These are phyloP conservation scores for Quercus suber DNA, from an alignment of 306 rosid genomes.

Conservation along the genomic window DNA sequence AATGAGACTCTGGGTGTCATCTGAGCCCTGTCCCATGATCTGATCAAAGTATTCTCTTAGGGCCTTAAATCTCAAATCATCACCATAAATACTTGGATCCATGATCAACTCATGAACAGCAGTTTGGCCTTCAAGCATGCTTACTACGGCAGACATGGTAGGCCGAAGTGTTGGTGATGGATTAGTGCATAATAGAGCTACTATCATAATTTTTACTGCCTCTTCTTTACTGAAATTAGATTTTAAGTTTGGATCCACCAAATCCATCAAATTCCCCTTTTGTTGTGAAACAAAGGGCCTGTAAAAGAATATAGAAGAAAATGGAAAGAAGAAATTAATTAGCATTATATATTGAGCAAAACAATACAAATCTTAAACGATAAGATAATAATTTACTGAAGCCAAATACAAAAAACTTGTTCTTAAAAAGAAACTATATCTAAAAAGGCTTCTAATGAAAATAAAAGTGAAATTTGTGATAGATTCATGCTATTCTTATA, in stretches of 20 bases:
- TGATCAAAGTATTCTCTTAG: conserved; percentile 25
- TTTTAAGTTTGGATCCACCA: conserved; percentile 56
- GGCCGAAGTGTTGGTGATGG: conserved; percentile 54
- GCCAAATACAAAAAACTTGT: too few relatives aligned
- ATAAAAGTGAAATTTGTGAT: neutral
- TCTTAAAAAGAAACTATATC: too few relatives aligned
- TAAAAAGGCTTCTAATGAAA: neutral
- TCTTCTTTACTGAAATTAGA: conserved; percentile 40
- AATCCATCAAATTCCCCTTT: conserved; percentile 34
- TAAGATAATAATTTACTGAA: too few relatives aligned
- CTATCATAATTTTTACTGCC: conserved; percentile 40
- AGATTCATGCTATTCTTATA: too few relatives aligned
- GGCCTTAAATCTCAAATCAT: conserved; percentile 40
- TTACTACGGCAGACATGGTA: conserved; percentile 58
- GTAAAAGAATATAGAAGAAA: neutral
- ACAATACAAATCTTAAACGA: too few relatives aligned
- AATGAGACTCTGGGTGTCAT: neutral
- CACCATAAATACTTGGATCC: conserved; percentile 25
- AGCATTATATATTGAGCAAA: neutral
- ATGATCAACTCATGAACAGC: conserved; percentile 36
- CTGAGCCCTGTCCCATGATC: neutral
- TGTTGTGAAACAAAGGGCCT: conserved; percentile 33
- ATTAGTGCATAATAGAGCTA: conserved; percentile 54
- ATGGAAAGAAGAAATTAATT: neutral
- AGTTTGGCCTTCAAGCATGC: conserved; percentile 58